phyloP scores from a whole-genome alignment of 495 filamentous ascomycete species.

The Penicillium salamii region DNA sequence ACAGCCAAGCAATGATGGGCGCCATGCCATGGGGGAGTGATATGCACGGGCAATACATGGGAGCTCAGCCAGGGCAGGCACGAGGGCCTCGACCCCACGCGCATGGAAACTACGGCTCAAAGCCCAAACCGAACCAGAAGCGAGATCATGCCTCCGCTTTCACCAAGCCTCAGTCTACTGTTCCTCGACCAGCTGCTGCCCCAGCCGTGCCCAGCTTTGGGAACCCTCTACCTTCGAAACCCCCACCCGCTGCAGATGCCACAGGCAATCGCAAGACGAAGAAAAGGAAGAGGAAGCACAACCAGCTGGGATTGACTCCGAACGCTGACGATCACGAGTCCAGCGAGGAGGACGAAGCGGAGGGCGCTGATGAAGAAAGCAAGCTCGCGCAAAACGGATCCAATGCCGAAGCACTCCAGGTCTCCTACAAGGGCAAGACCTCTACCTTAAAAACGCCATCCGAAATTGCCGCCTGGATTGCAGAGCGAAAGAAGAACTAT shows the following conservation, averaged over 20 bases:
- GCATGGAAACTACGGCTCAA: slow-evolving; percentile 39
- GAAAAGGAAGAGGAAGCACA: slow-evolving; percentile 77
- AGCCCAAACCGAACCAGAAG: slow-evolving; percentile 35
- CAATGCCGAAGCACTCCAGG: slow-evolving; percentile 35
- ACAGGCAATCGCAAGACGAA: slow-evolving; percentile 43
- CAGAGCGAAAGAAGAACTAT: slow-evolving; percentile 72
- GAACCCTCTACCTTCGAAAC: slow-evolving; percentile 57
- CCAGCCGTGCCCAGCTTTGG: slow-evolving; percentile 63
- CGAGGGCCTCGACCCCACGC: slow-evolving; percentile 44
- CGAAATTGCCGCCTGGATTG: slow-evolving; percentile 79
- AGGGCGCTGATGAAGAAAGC: slow-evolving; percentile 68
- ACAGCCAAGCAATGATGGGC: slow-evolving; percentile 53
- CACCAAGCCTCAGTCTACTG: slow-evolving; percentile 36
- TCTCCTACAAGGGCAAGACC: slow-evolving; percentile 42
- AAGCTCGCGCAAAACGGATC: slow-evolving; percentile 36
- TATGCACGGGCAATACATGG: slow-evolving; percentile 24
- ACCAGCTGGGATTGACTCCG: slow-evolving; percentile 78
- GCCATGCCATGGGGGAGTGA: slow-evolving; percentile 59
- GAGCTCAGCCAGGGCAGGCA: slow-evolving; percentile 20
- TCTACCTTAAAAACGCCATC: slow-evolving; percentile 49
- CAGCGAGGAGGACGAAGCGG: slow-evolving; percentile 57
- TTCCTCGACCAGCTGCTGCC: slow-evolving; percentile 45
- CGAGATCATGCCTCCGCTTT: slow-evolving; percentile 44
- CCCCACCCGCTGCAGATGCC: slow-evolving; percentile 45
- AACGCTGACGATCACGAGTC: slow-evolving; percentile 69